Evolutionary conservation across 345 rosid species (phyloP).

Genomic region (Mallotus nudiflorus): DNA sequence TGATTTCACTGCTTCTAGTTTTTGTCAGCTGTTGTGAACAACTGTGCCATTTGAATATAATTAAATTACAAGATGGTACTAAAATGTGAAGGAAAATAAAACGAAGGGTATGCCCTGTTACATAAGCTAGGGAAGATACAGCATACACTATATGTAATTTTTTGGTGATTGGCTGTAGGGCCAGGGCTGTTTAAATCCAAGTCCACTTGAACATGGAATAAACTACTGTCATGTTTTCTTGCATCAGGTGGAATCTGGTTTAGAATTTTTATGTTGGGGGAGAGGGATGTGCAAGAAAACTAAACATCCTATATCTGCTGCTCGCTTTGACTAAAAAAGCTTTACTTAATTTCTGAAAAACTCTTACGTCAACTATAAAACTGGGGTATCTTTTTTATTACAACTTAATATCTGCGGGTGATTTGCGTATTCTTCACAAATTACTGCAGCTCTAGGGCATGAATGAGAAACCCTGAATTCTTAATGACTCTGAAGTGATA

Average conservation of each 20-base stretch:
- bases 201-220: background rate
- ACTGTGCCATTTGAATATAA: background rate
- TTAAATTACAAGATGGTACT: background rate
- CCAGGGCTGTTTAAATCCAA: background rate
- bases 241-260: background rate
- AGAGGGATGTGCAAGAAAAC: background rate
- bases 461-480: background rate
- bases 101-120: background rate
- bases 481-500: background rate
- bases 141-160: background rate
- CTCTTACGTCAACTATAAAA: no score
- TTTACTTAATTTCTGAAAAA: no score
- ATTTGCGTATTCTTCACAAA: no score
- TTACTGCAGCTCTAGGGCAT: no score
- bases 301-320: no score
- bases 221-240: background rate
- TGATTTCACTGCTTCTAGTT: constrained; percentile 21
- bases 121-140: background rate
- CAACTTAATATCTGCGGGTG: no score
- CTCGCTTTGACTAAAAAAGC: no score
- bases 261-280: background rate
- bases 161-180: background rate
- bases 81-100: background rate
- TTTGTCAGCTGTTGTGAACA: background rate
- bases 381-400: no score